Evolutionary conservation across 1,139 yeast species (phyloP), one percentile per base, ranked within the genome.

Genomic region (Taphrina populina): DNA sequence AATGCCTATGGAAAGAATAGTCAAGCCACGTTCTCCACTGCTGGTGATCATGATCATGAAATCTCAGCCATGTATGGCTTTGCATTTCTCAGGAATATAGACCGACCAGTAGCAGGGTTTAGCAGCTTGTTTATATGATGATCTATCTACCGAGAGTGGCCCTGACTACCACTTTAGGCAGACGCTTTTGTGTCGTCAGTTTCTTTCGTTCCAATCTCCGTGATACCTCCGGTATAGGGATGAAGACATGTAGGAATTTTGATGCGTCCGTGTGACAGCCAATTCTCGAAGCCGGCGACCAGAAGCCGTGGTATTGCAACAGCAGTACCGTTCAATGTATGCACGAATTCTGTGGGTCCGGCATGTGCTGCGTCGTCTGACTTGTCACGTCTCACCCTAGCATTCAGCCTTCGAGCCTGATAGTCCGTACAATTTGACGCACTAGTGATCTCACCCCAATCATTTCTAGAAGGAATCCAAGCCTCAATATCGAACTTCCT

Each of bases 381-480:
- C 29, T 37, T 37, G 10, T 21, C 15, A 5, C 33, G 30, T 55
- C 65, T 65, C 45, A 72, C 72, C 57, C 79, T 79, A 8, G 94
- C 83, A 40, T 84, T 82, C 63, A 92, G 74, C 63, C 98, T 76
- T 68, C 96, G 76, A 6, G 95, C 73, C 70, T 94, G 99, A 68
- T 80, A 94, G 64, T 90, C 97, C 2, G 90, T 80, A 69, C 99
- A 94, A 66, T 90, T 92, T 1, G 97, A 88, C 1, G 94, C 76
- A 39, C 96, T 87, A 0, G 95, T 83, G 32, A 92, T 76, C 66
- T 94, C 99, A 2, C 99, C 99, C 88, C 95, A 94, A 1, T 72
- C 70, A 1, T 88, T 88, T 64, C 96, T 79, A 1, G 98, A 97
- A 0, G 97, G 98, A 96, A 94, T 92, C 92, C 96, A 88, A 0